phyloP scores from a whole-genome alignment of 2,329 filamentous ascomycete genomes.

The Podosphaera fusca region DNA sequence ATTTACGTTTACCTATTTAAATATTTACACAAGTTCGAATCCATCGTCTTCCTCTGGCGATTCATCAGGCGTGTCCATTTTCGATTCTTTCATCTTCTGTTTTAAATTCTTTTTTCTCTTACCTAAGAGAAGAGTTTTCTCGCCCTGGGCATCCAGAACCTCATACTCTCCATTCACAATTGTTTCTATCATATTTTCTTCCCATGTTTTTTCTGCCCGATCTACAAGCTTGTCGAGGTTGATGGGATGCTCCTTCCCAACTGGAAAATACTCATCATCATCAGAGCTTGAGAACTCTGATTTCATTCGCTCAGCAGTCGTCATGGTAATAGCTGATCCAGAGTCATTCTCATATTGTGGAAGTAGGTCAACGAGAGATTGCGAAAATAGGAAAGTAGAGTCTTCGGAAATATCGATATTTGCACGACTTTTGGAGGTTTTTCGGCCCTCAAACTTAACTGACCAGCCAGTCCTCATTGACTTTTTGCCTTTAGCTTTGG shows the following conservation, averaged over 20 bases:
- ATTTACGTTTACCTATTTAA: no score
- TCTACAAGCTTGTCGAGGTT: slow-evolving; percentile 14
- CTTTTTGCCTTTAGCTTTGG: slow-evolving; percentile 4
- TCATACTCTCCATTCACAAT: slow-evolving; percentile 16
- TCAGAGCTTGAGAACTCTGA: slow-evolving; percentile 14
- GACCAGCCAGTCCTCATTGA: slow-evolving; percentile 8
- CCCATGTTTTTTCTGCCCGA: slow-evolving; percentile 14
- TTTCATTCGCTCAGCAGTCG: slow-evolving; percentile 6
- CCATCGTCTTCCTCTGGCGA: slow-evolving; percentile 14
- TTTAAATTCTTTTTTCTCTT: slow-evolving; percentile 13
- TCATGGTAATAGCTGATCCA: slow-evolving; percentile 7
- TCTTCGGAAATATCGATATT: slow-evolving; percentile 9
- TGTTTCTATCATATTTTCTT: slow-evolving; percentile 14
- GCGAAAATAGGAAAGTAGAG: slow-evolving; percentile 8
- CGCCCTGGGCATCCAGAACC: slow-evolving; percentile 15
- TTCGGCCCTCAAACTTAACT: slow-evolving; percentile 5
- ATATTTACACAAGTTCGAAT: slow-evolving; percentile 14
- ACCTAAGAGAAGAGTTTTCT: slow-evolving; percentile 9
- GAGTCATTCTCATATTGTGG: slow-evolving; percentile 12
- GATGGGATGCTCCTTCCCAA: slow-evolving; percentile 7
- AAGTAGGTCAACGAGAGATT: slow-evolving; percentile 14
- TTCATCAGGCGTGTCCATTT: not conserved
- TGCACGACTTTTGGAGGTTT: slow-evolving; percentile 9
- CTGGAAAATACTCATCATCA: slow-evolving; percentile 10
- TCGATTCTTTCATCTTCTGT: slow-evolving; percentile 5